Evolutionary conservation across 306 rosid genomes (phyloP).

Genomic region (Carpinus fangiana): DNA sequence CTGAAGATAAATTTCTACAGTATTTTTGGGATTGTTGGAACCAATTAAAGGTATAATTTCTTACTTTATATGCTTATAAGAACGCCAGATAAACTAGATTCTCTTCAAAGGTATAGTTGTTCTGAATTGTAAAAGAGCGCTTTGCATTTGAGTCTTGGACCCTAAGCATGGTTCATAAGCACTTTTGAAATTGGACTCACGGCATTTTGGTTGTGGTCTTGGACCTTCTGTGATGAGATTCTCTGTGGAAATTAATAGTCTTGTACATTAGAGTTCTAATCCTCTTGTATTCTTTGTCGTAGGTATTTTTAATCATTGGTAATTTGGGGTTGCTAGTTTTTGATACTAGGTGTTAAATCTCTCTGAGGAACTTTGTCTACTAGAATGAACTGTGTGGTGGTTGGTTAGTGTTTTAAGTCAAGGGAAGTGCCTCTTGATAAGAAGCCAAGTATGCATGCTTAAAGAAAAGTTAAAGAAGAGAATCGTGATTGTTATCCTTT

Average conservation of each 20-base stretch:
- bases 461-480: not conserved
- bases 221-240: not conserved
- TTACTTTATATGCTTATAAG: constrained; percentile 10
- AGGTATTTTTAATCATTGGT: not conserved
- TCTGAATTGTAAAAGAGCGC: constrained; percentile 2
- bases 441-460: not conserved
- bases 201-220: not conserved
- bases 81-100: not conserved
- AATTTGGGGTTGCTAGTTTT: not conserved
- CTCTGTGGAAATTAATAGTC: not conserved
- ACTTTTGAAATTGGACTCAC: not conserved
- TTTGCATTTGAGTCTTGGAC: constrained; percentile 17
- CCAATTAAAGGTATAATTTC: constrained; percentile 49
- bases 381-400: too few species aligned
- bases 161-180: constrained; percentile 9
- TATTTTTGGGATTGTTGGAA: constrained; percentile 78
- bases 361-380: too few species aligned
- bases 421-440: not conserved
- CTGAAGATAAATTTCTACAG: constrained; percentile 59
- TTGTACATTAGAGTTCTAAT: not conserved
- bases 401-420: too few species aligned
- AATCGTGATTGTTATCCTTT: not conserved
- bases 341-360: too few species aligned
- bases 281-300: not conserved
- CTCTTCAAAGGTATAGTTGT: not conserved